These are phyloP conservation scores for Backusella morwellensis DNA, from an alignment of 192 early-diverging fungal species.

Conservation along the genomic window DNA sequence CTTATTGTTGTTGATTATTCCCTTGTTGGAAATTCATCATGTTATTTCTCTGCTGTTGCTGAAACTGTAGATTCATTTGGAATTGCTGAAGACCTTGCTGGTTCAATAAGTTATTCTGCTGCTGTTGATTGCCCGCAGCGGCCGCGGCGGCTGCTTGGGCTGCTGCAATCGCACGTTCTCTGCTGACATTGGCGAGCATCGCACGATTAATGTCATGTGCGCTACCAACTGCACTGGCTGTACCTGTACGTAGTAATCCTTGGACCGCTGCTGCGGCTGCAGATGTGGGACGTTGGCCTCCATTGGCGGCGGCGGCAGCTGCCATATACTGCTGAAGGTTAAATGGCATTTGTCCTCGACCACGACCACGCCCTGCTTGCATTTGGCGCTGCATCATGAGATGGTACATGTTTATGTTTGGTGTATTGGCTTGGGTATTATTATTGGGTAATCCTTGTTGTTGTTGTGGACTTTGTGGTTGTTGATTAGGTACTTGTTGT, in stretches of 20 bases:
- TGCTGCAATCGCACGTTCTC: not conserved
- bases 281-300: not conserved
- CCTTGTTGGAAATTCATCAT: slow-evolving; percentile 7
- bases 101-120: not conserved
- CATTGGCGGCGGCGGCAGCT: not conserved
- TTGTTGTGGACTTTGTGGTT: not conserved
- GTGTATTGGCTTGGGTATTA: not conserved
- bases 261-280: not conserved
- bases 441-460: not conserved
- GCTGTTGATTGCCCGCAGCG: not conserved
- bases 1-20: slow-evolving; percentile 6
- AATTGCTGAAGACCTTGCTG: slow-evolving; percentile 24
- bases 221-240: not conserved
- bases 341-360: slow-evolving; percentile 18
- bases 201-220: not conserved
- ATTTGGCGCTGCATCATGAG: slow-evolving; percentile 15
- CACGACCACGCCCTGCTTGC: slow-evolving; percentile 20
- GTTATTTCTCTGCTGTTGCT: slow-evolving; percentile 21
- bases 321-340: slow-evolving; percentile 14
- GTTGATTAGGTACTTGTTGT: not conserved
- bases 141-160: slow-evolving; percentile 8
- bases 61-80: slow-evolving; percentile 28
- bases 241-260: not conserved
- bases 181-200: not conserved
- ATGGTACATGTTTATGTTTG: not conserved